Base-by-base conservation (phyloP, 1,284 basidiomycete genomes). In the Ceratobasidium papillatum region DNA sequence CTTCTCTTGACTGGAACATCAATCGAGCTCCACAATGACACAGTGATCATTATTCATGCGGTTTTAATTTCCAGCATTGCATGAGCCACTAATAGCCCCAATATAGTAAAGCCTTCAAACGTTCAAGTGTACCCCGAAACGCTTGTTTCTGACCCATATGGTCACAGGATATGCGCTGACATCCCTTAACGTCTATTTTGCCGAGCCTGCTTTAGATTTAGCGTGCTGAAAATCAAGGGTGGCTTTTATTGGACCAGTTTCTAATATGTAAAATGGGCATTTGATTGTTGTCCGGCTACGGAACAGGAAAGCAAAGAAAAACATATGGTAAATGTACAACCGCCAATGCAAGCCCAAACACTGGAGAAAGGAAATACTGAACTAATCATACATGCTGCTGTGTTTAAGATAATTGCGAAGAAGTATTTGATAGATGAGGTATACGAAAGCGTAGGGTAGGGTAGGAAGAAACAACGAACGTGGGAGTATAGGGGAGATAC, bases 381-480 rank as follows among this genome's bases (percentile, higher is more conserved):
- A 30, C 8, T 73, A 73, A 52, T 73, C 71, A 62, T 73, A 73
- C 71, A 73, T 51, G 36, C 25, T 36, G 58, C n/a, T 14, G 51
- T 25, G 49, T 38, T 27, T 27, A 41, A 25, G 38, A 52, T 73
- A 62, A 45, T 49, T 51, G 58, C 25, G 25, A 41, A 51, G 14
- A 38, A 22, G 56, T 22, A 34, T 36, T 17, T n/a, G 4, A 19
- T 59, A 5, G 19, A 38, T 8, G n/a, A 59, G 34, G 11, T 59
- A 34, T 2, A 11, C 27, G 25, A 58, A 32, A 58, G 54, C 54
- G 25, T 14, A 58, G 32, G 30, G 11, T 58, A 58, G 27, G 54
- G 19, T 19, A 14, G 41, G 47, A 52, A 58, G 9, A 19, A 19
- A 9, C n/a, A 36, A 34, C 54, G 32, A 58, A 32, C 22, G 54